Evolutionary conservation across 768 basidiomycete species (phyloP), one percentile per base, ranked within the genome.

Genomic region (Lactarius hatsudake): DNA sequence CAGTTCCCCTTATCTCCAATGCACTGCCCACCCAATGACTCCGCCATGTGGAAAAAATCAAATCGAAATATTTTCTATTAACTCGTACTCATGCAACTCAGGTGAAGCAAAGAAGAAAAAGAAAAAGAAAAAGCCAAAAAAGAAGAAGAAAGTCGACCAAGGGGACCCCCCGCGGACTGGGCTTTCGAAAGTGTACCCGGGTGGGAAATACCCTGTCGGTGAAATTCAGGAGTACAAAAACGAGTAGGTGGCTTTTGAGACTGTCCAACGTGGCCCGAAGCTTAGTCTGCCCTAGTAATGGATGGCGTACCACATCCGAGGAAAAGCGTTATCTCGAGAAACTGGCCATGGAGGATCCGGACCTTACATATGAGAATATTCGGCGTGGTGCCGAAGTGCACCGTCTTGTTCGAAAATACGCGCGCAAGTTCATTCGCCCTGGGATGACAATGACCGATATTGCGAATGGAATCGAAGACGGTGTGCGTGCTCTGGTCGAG

Each of bases 371-470:
- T 78, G 85, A 93, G 72, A 86, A 84, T 75, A 96, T 99, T 74
- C 87, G 97, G 61, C 86, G 89, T 66, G 97, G 89, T 48, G 91
- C 93, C n/a, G 96, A 98, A 78, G 95, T 96, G 13, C 97, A 99
- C 76, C 85, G 97, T 56, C 91, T 92, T 75, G 96, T 96, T 62
- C 88, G 97, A 63, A 80, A 85, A 66, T 84, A 90, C 73, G 94
- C 93, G 4, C 86, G 87, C 72, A 88, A 88, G 75, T 81, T 80
- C 67, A 98, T 99, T 73, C 87, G 87, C 66, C 95, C 96, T 13
- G 97, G 97, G 0, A 91, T 97, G 93, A 83, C 84, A 43, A 92
- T 94, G 91, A 95, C 88, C 2, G 91, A 96, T 72, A 97, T 99
- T 71, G 96, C 88, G 38, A 88, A 98, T 67, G 83, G 87, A 72